These are phyloP conservation scores for Aspergillus viridinutans DNA, from an alignment of 2,329 filamentous ascomycete genomes.

Conservation along the genomic window DNA sequence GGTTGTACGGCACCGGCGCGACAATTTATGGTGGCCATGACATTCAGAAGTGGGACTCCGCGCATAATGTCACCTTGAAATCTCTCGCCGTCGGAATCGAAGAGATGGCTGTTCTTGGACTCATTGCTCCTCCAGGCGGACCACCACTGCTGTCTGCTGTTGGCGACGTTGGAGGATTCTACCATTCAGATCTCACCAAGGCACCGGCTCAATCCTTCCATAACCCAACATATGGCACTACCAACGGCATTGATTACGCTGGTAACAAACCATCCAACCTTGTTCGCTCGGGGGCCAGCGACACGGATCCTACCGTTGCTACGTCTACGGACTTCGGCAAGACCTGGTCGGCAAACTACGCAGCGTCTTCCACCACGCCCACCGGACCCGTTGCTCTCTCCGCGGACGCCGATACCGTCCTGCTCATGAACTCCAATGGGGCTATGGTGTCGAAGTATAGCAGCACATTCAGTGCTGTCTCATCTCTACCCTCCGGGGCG, in stretches of 20 bases:
- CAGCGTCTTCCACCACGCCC: conserved; percentile 41
- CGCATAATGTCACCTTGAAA: conserved; percentile 47
- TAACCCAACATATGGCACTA: conserved; percentile 45
- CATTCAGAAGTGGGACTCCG: conserved; percentile 53
- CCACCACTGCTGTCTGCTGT: conserved; percentile 51
- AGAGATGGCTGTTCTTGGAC: conserved; percentile 48
- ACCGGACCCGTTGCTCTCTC: conserved; percentile 50
- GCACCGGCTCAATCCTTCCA: conserved; percentile 46
- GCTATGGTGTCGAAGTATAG: conserved; percentile 16
- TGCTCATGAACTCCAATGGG: conserved; percentile 21
- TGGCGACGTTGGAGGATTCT: conserved; percentile 51
- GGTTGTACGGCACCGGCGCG: conserved; percentile 58
- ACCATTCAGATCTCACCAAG: conserved; percentile 35
- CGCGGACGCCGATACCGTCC: conserved; percentile 46
- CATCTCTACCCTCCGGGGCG: conserved; percentile 43
- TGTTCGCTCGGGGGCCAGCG: conserved; percentile 48
- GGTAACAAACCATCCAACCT: conserved; percentile 45
- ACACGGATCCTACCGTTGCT: conserved; percentile 40
- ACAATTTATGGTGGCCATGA: conserved; percentile 53
- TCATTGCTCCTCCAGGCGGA: conserved; percentile 49
- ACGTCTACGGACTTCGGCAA: conserved; percentile 49
- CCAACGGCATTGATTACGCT: conserved; percentile 41
- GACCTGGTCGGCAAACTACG: conserved; percentile 48
- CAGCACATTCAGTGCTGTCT: conserved; percentile 43
- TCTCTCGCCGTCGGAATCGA: conserved; percentile 54